Base-by-base conservation (phyloP, 345 rosid species). In the Hibiscus tridactylites region DNA sequence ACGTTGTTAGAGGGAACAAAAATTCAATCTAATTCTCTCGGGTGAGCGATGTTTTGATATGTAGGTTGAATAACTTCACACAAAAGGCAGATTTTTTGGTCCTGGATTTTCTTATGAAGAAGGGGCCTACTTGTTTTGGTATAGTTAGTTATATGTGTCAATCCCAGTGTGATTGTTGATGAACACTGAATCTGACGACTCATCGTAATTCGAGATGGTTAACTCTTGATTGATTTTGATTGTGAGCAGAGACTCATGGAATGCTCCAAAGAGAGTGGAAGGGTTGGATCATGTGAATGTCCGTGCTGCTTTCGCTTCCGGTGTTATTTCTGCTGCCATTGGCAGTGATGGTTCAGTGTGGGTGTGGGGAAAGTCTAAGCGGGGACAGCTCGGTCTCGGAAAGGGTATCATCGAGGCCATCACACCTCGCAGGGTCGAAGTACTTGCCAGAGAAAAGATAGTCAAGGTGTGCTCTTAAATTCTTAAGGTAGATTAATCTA, bases 301-400 rank as follows among this genome's bases (percentile, higher is more conserved):
- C 46, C 21, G 78, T 42, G 71, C 81, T 33, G 90, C 94, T 21
- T 92, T 76, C 83, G 97, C 98, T 26, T 92, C 98, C 57, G 98
- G 94, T 49, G 99, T 92, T 63, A 67, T 89, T 61, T 92, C 99
- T 58, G 86, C 94, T 0, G 96, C 88, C 60, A 80, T 90, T 33
- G 97, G 85, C 71, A 83, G 82, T 57, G 91, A 92, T 71, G 98
- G 97, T 21, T 92, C 94, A 35, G 75, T 95, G 80, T 95, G 98
- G 99, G 94, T 89, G 11, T 95, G 97, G 98, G 99, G 99, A 9
- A 89, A 78, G 77, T 95, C 99, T 42, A 95, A 89, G 84, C 85
- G 97, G 16, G 99, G 99, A 33, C 97, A 92, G 81, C 98, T 95
- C 71, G 99, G 99, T 78, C 90, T 95, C 46, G 97, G 97, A 54